phyloP scores from a whole-genome alignment of 805 yeast genomes.

The Wickerhamomyces chaumierensis region DNA sequence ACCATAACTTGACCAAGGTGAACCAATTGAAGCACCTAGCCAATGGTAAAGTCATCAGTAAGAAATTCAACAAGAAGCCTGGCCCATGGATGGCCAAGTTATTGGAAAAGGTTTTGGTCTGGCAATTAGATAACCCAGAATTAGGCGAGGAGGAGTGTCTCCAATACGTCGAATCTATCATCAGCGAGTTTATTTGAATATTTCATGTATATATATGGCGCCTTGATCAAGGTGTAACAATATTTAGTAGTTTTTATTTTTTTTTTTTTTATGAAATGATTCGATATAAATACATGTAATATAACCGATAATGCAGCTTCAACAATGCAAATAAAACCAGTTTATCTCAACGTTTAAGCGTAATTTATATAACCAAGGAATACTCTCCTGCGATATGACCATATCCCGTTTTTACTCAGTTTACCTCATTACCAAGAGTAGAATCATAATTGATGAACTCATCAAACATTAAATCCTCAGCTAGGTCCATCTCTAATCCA shows the following conservation, averaged over 20 bases:
- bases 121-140: conserved; percentile 73
- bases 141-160: conserved; percentile 44
- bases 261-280: too few species aligned
- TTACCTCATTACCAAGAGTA: conserved; percentile 1
- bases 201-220: too few species aligned
- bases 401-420: too few species aligned
- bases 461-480: not conserved
- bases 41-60: conserved; percentile 62
- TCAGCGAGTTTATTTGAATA: conserved; percentile 4
- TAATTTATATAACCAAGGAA: too few species aligned
- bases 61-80: conserved; percentile 44
- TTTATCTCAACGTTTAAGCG: not conserved
- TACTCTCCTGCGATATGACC: too few species aligned
- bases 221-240: too few species aligned
- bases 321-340: not conserved
- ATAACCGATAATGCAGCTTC: too few species aligned
- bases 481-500: not conserved
- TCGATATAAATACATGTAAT: too few species aligned
- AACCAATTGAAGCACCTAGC: conserved; percentile 50
- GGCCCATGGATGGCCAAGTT: conserved; percentile 79
- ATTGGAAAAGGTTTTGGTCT: conserved; percentile 43
- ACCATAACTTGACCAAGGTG: conserved; percentile 18
- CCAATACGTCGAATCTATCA: conserved; percentile 22
- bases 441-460: conserved; percentile 14
- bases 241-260: too few species aligned